Evolutionary conservation across 2,329 filamentous ascomycete genomes (phyloP).

Genomic region (Coniochaeta prunicola): DNA sequence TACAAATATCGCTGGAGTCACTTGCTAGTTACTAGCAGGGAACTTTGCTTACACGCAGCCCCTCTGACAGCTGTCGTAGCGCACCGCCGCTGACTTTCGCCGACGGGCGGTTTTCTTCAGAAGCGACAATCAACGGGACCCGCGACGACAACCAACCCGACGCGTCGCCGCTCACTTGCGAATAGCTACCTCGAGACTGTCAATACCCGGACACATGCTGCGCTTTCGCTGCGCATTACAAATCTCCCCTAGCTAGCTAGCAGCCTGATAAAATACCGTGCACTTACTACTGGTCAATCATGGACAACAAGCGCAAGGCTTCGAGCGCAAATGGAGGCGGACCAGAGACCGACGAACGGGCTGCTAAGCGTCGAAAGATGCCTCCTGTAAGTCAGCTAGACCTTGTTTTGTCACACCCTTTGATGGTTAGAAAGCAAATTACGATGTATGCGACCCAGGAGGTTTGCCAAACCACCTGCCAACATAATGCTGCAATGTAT

Average conservation of each 20-base stretch:
- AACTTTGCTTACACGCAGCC: neutral
- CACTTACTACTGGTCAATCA: conserved; percentile 19
- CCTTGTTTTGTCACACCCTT: neutral
- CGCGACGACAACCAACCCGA: neutral
- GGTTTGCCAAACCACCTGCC: neutral
- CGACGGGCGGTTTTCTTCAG: neutral
- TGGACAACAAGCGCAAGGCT: conserved; percentile 53
- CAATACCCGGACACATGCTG: neutral
- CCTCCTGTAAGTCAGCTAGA: neutral
- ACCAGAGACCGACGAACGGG: conserved; percentile 45
- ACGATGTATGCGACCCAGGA: neutral
- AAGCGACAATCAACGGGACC: neutral
- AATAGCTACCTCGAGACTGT: neutral
- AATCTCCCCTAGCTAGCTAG: neutral
- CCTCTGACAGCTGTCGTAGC: neutral
- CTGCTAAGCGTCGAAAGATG: conserved; percentile 41
- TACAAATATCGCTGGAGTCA: neutral
- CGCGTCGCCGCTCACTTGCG: neutral
- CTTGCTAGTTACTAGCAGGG: neutral
- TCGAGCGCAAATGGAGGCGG: conserved; percentile 30
- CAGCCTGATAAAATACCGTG: neutral
- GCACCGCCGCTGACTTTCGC: neutral
- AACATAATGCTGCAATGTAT: neutral
- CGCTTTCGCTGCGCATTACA: neutral
- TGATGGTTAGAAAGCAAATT: neutral